phyloP scores from a whole-genome alignment of 129 eudicot species.

The Saussurea involucrata region DNA sequence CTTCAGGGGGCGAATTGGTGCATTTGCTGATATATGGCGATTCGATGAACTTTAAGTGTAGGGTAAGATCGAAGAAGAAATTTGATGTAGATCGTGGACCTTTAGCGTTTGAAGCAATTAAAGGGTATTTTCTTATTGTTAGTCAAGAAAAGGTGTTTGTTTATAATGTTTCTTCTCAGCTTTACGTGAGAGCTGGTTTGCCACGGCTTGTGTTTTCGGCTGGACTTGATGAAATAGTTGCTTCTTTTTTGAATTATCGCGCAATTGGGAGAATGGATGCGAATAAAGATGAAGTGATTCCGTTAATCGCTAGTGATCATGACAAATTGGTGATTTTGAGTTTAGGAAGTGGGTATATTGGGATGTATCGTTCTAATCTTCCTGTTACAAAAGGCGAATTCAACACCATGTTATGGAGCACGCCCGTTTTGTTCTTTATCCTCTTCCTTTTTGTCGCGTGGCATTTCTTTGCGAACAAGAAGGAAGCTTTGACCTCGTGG shows the following conservation, averaged over 20 bases:
- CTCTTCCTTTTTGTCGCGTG: conserved; percentile 88
- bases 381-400: conserved; percentile 67
- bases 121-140: conserved; percentile 71
- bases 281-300: conserved; percentile 32
- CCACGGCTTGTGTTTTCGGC: conserved; percentile 79
- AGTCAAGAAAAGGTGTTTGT: conserved; percentile 66
- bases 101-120: conserved; percentile 65
- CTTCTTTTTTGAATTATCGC: conserved; percentile 64
- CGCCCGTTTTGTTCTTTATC: conserved; percentile 77
- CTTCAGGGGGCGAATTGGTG: conserved; percentile 78
- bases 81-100: conserved; percentile 64
- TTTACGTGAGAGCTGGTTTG: conserved; percentile 63
- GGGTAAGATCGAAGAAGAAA: conserved; percentile 91
- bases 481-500: conserved; percentile 91
- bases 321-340: conserved; percentile 75
- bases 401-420: conserved; percentile 76
- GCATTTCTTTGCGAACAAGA: conserved; percentile 91
- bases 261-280: conserved; percentile 28
- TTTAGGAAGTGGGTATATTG: conserved; percentile 79
- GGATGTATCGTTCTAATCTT: conserved; percentile 84
- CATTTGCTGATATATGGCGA: conserved; percentile 77
- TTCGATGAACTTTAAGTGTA: conserved; percentile 82
- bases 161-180: conserved; percentile 83
- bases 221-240: conserved; percentile 65
- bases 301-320: conserved; percentile 70